Evolutionary conservation across 2,329 filamentous ascomycete genomes (phyloP).

Genomic region (Colletotrichum magnum): DNA sequence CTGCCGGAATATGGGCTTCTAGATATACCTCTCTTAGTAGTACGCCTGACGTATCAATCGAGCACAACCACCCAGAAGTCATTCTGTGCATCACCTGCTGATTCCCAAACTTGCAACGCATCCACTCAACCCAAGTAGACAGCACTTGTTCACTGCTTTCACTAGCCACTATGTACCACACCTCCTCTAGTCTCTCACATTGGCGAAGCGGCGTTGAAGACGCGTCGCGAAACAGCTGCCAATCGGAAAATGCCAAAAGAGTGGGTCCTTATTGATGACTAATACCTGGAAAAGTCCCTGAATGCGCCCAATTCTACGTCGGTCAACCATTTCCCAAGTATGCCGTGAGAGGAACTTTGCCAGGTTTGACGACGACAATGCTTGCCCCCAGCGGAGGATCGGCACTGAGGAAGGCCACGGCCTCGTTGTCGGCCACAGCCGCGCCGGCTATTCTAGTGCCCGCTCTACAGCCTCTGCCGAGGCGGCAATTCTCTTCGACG

Average conservation of each 20-base stretch:
- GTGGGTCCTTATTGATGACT: constrained; percentile 47
- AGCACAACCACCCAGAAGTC: constrained; percentile 47
- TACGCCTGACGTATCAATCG: constrained; percentile 50
- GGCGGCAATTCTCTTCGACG: constrained; percentile 80
- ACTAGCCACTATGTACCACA: not conserved
- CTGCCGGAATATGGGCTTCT: constrained; percentile 50
- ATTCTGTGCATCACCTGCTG: constrained; percentile 31
- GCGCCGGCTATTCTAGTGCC: constrained; percentile 82
- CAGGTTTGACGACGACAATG: constrained; percentile 65
- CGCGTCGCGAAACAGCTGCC: constrained; percentile 1
- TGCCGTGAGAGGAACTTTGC: constrained; percentile 31
- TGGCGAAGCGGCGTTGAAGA: not conserved
- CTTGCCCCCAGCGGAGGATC: constrained; percentile 74
- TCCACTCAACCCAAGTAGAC: not conserved
- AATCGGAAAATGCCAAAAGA: constrained; percentile 15
- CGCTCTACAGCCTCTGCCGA: constrained; percentile 69
- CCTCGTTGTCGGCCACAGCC: constrained; percentile 63
- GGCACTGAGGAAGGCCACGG: constrained; percentile 70
- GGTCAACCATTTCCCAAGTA: constrained; percentile 10
- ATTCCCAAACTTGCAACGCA: not conserved
- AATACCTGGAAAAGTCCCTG: constrained; percentile 49
- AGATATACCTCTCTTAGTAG: constrained; percentile 57
- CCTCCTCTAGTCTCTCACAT: too few relatives aligned
- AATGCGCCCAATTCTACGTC: constrained; percentile 15
- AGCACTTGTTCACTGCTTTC: too few relatives aligned